These are phyloP conservation scores for Phaeotremella fagi DNA, from an alignment of 768 basidiomycete genomes.

Conservation along the genomic window DNA sequence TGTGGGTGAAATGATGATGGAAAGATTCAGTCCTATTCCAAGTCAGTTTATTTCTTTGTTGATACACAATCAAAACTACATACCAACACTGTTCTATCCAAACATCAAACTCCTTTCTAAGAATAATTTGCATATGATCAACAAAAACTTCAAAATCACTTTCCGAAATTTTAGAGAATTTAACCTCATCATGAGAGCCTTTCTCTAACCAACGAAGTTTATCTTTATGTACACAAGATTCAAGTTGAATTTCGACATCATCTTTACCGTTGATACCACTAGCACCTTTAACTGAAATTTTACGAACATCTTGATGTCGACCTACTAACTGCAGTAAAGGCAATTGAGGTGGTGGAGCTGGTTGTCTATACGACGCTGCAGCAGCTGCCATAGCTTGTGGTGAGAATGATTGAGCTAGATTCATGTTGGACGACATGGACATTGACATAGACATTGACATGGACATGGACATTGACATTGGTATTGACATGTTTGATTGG, in stretches of 20 bases:
- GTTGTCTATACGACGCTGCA: slow-evolving; percentile 32
- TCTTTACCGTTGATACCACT: no score
- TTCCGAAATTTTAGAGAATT: slow-evolving; percentile 28
- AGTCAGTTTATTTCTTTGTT: slow-evolving; percentile 2
- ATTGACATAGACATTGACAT: slow-evolving; percentile 26
- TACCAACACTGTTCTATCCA: slow-evolving; percentile 50
- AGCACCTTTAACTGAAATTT: no score
- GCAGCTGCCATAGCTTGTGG: slow-evolving; percentile 30
- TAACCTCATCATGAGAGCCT: slow-evolving; percentile 29
- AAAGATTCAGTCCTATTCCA: slow-evolving; percentile 46
- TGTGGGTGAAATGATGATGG: slow-evolving; percentile 44
- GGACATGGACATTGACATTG: slow-evolving; percentile 25
- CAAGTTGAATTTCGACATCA: no score
- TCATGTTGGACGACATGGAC: no score
- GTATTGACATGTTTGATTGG: slow-evolving; percentile 27
- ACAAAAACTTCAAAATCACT: slow-evolving; percentile 45
- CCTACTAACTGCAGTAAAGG: slow-evolving; percentile 31
- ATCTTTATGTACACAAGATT: no score
- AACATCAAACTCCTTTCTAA: slow-evolving; percentile 45
- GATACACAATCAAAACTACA: slow-evolving; percentile 5
- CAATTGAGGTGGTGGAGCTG: slow-evolving; percentile 40
- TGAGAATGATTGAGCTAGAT: slow-evolving; percentile 19
- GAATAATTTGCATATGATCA: slow-evolving; percentile 40
- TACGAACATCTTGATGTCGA: slow-evolving; percentile 41
- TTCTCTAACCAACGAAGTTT: slow-evolving; percentile 37